Conservation (phyloP, 768 basidiomycete species). For the Hericium rajendrae region DNA sequence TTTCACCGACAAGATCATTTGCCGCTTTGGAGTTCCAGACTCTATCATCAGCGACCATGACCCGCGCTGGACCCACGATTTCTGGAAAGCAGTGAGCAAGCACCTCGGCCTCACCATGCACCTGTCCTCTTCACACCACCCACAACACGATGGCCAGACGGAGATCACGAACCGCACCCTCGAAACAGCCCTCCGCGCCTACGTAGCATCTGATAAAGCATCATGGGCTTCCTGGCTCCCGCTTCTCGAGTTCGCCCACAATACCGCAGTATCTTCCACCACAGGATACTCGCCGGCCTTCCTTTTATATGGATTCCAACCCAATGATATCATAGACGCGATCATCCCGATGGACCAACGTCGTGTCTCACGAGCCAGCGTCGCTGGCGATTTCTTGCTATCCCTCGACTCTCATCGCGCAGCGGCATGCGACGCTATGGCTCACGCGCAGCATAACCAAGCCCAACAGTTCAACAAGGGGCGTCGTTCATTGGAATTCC, state of each 20-base stretch:
- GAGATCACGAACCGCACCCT: neutral
- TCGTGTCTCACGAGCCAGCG: neutral
- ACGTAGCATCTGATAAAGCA: neutral
- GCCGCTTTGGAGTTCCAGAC: neutral
- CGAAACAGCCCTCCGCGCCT: neutral
- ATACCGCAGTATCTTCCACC: slow-evolving; percentile 5
- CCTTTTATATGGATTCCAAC: slow-evolving; percentile 14
- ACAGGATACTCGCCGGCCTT: slow-evolving; percentile 13
- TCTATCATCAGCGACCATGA: neutral
- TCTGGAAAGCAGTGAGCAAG: neutral
- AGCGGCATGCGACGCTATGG: slow-evolving; percentile 8
- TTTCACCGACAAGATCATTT: neutral
- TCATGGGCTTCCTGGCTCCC: slow-evolving; percentile 2
- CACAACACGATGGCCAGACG: slow-evolving; percentile 1
- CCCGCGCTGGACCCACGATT: neutral
- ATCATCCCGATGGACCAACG: neutral
- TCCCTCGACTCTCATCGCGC: slow-evolving; percentile 1
- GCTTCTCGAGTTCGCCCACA: slow-evolving; percentile 5
- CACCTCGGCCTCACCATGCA: neutral
- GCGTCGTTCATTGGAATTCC: slow-evolving; percentile 5
- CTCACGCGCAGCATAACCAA: slow-evolving; percentile 10
- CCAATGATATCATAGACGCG: neutral
- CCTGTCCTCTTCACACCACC: neutral
- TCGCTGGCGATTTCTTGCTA: neutral
- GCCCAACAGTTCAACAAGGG: slow-evolving; percentile 12